Evolutionary conservation across 2,329 filamentous ascomycete species (phyloP), one percentile per base, ranked within the genome.

Genomic region (Arthrobotrys sinensis): DNA sequence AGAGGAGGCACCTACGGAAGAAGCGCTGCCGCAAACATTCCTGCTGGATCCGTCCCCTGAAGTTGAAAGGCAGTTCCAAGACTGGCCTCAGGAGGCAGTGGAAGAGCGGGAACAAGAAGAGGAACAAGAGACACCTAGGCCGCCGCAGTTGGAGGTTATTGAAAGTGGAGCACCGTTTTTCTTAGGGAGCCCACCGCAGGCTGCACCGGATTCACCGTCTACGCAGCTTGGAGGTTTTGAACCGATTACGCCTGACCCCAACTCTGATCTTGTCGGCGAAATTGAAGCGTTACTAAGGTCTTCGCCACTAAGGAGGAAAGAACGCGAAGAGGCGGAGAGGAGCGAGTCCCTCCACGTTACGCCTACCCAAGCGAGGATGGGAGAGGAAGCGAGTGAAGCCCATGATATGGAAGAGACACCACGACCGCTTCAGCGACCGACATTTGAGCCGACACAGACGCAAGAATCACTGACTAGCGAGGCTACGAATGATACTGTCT

Each of bases 211-310:
- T 10, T 71, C 73, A 1, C 73, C 66, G 11, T 57, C 67, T 14
- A 70, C 60, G 16, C 57, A 65, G 16, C 43, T 64, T 24, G 65
- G 28, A 8, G 32, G 45, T 7, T 66, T 70, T 40, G 63, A 67
- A 5, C 75, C 75, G 12, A 40, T 64, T 10, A 79, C 75, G 7
- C 75, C 75, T 12, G 75, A 79, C 34, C 75, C 75, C 8, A 73
- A 79, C 48, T 79, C 75, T 6, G 75, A 79, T 34, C 68, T 79
- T 32, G 75, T 79, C 4, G 55, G 57, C 36, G 75, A 79, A 40
- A 79, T 79, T 24, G 75, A 79, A 55, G 75, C 75, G 0, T 38
- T 79, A n/a, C 45, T 79, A 6, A 43, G 64, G 28, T 72, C 67
- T 21, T 79, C 75, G 11, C 75, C 75, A 4, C 40, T 79, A 7